Evolutionary conservation across 768 basidiomycete genomes (phyloP), one percentile per base, ranked within the genome.

Genomic region (Lyophyllum semitale): DNA sequence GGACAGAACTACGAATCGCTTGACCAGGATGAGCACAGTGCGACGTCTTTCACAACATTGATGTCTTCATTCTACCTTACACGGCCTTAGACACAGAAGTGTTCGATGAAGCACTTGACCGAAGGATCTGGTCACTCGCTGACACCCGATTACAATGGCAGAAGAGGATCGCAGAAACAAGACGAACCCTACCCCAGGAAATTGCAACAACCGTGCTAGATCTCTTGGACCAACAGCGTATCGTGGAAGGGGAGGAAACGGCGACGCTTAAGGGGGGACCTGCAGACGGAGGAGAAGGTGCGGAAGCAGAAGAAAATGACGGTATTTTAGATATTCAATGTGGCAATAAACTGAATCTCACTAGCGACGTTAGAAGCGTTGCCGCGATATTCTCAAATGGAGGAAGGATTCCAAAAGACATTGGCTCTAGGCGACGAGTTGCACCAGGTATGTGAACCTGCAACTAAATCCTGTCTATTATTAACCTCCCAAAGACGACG

Each of bases 41-140:
- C 49, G 71, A 29, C n/a, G n/a, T n/a, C 17, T 9, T 25, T 33
- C 40, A 5, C 29, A 23, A 37, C 25, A 37, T 48, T 22, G 18
- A 11, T 15, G 23, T 9, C 4, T 27, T 23, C 48, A 8, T 44
- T 33, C 29, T 25, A 40, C 9, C 48, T 48, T 22, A 57, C 52
- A 45, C 38, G 43, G 45, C 11, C 47, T n/a, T 58, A 88, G 85
- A 85, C 41, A 83, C 84, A 60, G 91, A 94, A 63, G 80, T 84
- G 2, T 96, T 94, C 68, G 92, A 96, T 63, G 93, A 96, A 69
- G 84, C 83, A 2, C 81, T 96, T 29, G 93, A 95, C 66, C 75
- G 90, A 47, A 82, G 83, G 42, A 88, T 95, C 42, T 93, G 89
- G 88, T 87, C 88, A 0, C 69, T 94, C 18, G 85, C 88, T 38